A percentile compares a stretch with the other conserved stretches of the same genome.
phyloP scores from a whole-genome alignment of 148 eudicot genomes.

The Persicaria tinctoria region DNA sequence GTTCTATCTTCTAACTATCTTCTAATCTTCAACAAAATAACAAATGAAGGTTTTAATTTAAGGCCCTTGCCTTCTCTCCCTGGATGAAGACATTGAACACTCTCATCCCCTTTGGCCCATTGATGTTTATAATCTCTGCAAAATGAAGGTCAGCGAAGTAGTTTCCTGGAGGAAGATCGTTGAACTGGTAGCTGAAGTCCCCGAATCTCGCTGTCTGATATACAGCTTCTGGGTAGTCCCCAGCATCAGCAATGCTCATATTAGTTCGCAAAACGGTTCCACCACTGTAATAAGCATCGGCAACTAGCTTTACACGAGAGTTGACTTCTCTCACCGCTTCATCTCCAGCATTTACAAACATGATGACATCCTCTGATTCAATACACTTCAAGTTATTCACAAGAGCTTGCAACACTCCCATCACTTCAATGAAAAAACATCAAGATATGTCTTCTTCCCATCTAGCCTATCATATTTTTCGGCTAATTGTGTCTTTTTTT shows the following conservation, averaged over 20 bases:
- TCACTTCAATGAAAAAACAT: neutral
- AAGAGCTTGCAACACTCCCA: neutral
- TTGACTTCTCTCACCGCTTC: conserved; percentile 31
- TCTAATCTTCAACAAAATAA: neutral
- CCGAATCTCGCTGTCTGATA: conserved; percentile 81
- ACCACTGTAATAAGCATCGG: conserved; percentile 62
- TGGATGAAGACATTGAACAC: conserved; percentile 76
- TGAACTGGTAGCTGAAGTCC: conserved; percentile 55
- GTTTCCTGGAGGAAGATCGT: conserved; percentile 53
- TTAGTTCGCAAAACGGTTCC: conserved; percentile 64
- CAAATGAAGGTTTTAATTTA: neutral
- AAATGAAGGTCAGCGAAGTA: conserved; percentile 86
- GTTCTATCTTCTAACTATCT: neutral
- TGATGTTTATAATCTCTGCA: conserved; percentile 63
- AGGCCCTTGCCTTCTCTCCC: conserved; percentile 76
- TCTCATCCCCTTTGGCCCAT: conserved; percentile 88
- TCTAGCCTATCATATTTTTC: neutral
- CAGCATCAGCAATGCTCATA: conserved; percentile 55
- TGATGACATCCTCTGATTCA: conserved; percentile 57
- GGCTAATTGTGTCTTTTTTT: neutral
- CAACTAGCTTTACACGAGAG: conserved; percentile 34
- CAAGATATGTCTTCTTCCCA: neutral
- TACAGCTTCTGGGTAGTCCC: conserved; percentile 47
- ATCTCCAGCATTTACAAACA: conserved; percentile 78
- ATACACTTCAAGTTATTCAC: conserved; percentile 6